Conservation (phyloP, 2,329 filamentous ascomycete species). For the Cladophialophora immunda region DNA sequence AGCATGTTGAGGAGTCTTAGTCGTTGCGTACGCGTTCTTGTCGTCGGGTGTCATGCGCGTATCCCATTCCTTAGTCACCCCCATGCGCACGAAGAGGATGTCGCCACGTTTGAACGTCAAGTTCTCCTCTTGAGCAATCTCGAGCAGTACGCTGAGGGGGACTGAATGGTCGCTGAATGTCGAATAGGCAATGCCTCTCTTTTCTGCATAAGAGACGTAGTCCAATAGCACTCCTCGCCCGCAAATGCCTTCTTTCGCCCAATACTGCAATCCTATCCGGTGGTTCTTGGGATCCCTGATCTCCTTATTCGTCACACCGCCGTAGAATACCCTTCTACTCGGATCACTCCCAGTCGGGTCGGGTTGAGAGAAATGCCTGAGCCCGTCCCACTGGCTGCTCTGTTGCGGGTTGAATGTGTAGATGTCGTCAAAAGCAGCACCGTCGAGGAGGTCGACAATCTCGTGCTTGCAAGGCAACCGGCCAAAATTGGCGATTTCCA, state of each 20-base stretch:
- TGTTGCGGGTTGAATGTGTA: constrained; percentile 59
- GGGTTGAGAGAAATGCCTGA: constrained; percentile 42
- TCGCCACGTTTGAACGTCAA: constrained; percentile 61
- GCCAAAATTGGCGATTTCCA: constrained; percentile 64
- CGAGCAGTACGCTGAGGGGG: constrained; percentile 48
- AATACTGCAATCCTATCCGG: constrained; percentile 43
- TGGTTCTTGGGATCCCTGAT: constrained; percentile 43
- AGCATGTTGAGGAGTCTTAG: constrained; percentile 44
- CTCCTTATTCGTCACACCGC: constrained; percentile 31
- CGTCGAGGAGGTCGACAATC: constrained; percentile 56
- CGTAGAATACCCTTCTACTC: constrained; percentile 29
- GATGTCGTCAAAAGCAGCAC: constrained; percentile 51
- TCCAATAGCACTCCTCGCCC: constrained; percentile 59
- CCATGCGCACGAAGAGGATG: constrained; percentile 61
- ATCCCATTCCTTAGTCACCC: constrained; percentile 54
- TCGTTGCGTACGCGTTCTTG: constrained; percentile 45
- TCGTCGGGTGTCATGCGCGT: constrained; percentile 49
- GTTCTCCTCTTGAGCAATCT: constrained; percentile 53
- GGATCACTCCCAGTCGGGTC: constrained; percentile 19
- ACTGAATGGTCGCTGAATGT: constrained; percentile 55
- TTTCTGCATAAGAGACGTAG: constrained; percentile 54
- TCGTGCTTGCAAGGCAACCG: constrained; percentile 61
- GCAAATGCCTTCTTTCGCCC: constrained; percentile 55
- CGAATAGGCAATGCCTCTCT: constrained; percentile 47
- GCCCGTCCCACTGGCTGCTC: constrained; percentile 59